Conservation (phyloP, 768 basidiomycete genomes). For the Tulasnella sp. region DNA sequence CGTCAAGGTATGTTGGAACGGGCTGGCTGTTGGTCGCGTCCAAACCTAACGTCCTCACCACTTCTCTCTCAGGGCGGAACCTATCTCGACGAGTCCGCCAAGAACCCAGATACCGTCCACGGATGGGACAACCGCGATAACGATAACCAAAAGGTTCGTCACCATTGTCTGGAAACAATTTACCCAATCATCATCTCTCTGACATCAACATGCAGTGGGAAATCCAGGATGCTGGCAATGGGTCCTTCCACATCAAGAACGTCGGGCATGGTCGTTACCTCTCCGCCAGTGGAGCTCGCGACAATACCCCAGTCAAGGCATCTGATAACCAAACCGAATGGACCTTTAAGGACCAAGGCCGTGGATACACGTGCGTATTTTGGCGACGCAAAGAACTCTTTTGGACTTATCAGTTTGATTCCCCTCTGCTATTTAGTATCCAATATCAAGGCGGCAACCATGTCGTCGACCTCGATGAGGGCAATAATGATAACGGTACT, state of each 20-base stretch:
- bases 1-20: background rate
- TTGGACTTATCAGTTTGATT: background rate
- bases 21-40: background rate
- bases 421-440: background rate
- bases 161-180: too few species aligned
- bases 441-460: background rate
- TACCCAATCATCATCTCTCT: background rate
- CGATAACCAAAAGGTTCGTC: slow-evolving; percentile 8
- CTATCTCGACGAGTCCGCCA: background rate
- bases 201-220: background rate
- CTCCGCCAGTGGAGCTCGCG: background rate
- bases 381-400: background rate
- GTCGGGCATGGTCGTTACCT: background rate
- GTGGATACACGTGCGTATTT: background rate
- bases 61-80: background rate
- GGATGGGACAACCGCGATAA: slow-evolving; percentile 12
- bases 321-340: background rate
- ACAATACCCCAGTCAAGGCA: background rate
- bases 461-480: slow-evolving; percentile 3
- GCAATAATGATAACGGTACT: background rate
- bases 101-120: background rate
- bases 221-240: background rate
- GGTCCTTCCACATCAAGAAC: background rate
- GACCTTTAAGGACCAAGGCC: background rate
- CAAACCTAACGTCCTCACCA: background rate